A percentile compares a stretch with the other conserved stretches of the same genome.
Conservation (phyloP, 495 filamentous ascomycete species). For the Trichoderma virens region DNA sequence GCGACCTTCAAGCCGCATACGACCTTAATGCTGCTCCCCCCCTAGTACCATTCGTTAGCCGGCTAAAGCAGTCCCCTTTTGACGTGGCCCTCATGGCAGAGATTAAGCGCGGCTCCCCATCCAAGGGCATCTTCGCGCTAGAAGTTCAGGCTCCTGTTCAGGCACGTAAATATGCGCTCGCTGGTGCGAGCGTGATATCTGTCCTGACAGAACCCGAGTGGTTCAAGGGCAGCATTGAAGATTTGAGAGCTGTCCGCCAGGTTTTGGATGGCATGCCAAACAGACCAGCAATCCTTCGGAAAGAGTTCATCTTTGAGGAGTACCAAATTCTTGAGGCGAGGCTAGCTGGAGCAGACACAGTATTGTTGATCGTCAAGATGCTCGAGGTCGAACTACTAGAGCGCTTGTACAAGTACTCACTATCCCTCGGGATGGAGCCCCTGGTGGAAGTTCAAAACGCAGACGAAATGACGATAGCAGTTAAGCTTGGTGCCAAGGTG, state of each 20-base stretch:
- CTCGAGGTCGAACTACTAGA: constrained; percentile 66
- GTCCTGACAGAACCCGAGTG: constrained; percentile 96
- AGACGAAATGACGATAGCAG: constrained; percentile 84
- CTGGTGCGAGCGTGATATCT: constrained; percentile 92
- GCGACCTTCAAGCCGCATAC: constrained; percentile 82
- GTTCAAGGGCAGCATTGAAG: constrained; percentile 97
- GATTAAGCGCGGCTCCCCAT: constrained; percentile 93
- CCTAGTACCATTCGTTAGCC: constrained; percentile 70
- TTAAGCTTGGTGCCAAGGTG: constrained; percentile 81
- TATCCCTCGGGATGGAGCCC: constrained; percentile 92
- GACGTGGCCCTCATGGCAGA: constrained; percentile 86
- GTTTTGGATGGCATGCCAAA: constrained; percentile 84
- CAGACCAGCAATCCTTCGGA: constrained; percentile 82
- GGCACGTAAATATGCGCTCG: constrained; percentile 83
- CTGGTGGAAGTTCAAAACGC: constrained; percentile 93
- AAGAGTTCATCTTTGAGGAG: constrained; percentile 97
- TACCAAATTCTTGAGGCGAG: constrained; percentile 97
- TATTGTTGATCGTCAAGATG: constrained; percentile 98
- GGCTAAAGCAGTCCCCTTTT: constrained; percentile 73
- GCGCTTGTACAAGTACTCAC: constrained; percentile 78
- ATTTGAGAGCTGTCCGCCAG: constrained; percentile 80
- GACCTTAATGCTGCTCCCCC: constrained; percentile 77
- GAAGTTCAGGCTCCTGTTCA: constrained; percentile 82
- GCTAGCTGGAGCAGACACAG: constrained; percentile 88
- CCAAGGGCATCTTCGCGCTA: constrained; percentile 88